Evolutionary conservation across 768 basidiomycete species (phyloP).

Genomic region (Leucogyrophana mollusca): DNA sequence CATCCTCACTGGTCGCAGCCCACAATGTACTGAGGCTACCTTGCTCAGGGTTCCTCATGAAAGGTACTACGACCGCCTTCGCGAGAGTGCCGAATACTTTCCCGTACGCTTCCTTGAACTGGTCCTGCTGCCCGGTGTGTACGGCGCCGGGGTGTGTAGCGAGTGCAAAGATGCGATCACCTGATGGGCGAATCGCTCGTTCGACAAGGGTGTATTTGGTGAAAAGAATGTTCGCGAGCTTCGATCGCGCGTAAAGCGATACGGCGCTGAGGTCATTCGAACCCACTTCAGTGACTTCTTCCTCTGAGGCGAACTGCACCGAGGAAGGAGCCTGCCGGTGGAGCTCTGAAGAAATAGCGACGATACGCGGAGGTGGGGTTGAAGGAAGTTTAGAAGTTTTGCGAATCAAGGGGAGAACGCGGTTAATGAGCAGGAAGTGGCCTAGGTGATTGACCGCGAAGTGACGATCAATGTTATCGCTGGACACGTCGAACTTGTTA

Average conservation of each 20-base stretch:
- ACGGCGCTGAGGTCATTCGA: slow-evolving; percentile 22
- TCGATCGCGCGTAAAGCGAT: slow-evolving; percentile 38
- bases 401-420: slow-evolving; percentile 36
- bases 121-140: slow-evolving; percentile 24
- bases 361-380: slow-evolving; percentile 34
- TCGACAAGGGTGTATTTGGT: slow-evolving; percentile 28
- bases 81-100: slow-evolving; percentile 15
- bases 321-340: slow-evolving; percentile 35
- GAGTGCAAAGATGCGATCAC: slow-evolving; percentile 19
- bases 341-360: slow-evolving; percentile 38
- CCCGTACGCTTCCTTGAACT: slow-evolving; percentile 26
- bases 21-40: slow-evolving; percentile 27
- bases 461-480: slow-evolving; percentile 25
- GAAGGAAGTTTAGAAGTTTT: slow-evolving; percentile 27
- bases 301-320: slow-evolving; percentile 31
- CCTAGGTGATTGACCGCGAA: slow-evolving; percentile 36
- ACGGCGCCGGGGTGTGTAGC: slow-evolving; percentile 29
- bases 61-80: slow-evolving; percentile 20
- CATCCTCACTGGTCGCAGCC: slow-evolving; percentile 28
- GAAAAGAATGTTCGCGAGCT: slow-evolving; percentile 41
- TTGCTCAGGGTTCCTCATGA: slow-evolving; percentile 26
- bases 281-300: slow-evolving; percentile 34
- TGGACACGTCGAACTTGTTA: slow-evolving; percentile 19
- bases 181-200: slow-evolving; percentile 19
- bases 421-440: slow-evolving; percentile 42